Evolutionary conservation across 768 basidiomycete species (phyloP).

Genomic region (Lentinula boryana): DNA sequence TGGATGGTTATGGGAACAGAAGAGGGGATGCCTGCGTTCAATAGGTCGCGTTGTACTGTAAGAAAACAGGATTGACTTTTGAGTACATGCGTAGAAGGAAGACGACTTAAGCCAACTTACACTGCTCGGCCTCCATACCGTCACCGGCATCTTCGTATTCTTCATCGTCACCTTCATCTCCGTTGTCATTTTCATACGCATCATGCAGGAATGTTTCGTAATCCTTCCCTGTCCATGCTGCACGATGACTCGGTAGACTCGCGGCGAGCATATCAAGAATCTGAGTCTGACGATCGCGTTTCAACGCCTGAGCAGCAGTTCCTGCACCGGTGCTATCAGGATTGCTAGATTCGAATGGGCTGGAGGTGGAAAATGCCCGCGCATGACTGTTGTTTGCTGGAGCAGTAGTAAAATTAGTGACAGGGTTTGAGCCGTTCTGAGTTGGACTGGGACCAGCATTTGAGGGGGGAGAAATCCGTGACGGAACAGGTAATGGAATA

Average conservation of each 20-base stretch:
- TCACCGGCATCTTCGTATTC: conserved; percentile 14
- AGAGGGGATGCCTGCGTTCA: neutral
- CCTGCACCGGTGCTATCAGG: neutral
- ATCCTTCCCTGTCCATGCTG: conserved; percentile 48
- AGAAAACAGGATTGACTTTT: neutral
- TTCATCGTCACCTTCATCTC: conserved; percentile 42
- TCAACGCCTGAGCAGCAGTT: neutral
- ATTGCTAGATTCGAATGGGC: neutral
- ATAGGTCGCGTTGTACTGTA: neutral
- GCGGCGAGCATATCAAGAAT: conserved; percentile 44
- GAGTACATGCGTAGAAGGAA: neutral
- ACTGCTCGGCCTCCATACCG: neutral
- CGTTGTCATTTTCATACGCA: conserved; percentile 21
- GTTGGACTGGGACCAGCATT: neutral
- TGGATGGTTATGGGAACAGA: neutral
- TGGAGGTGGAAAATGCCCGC: neutral
- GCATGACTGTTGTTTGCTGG: neutral
- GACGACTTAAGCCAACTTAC: neutral
- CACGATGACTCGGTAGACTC: conserved; percentile 45
- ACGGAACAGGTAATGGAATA: conserved; percentile 17
- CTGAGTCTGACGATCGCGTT: conserved; percentile 23
- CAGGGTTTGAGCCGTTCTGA: neutral
- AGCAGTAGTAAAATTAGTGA: neutral
- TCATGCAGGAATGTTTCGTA: conserved; percentile 37
- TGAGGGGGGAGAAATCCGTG: neutral